phyloP scores from a whole-genome alignment of 2,329 filamentous ascomycete species.

The Alternaria tenuissima region DNA sequence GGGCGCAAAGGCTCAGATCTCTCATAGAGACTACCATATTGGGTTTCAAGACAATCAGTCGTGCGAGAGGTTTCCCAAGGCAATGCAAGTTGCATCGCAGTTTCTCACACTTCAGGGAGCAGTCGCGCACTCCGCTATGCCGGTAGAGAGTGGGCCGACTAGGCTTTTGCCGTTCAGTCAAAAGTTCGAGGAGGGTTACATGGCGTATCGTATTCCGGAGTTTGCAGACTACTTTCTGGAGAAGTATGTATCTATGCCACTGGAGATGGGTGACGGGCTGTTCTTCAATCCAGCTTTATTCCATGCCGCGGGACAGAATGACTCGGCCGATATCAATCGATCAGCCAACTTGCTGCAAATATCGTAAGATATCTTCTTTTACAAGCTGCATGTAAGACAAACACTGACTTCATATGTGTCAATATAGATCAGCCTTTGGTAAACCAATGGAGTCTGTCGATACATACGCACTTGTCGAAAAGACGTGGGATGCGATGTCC shows the following conservation, averaged over 20 bases:
- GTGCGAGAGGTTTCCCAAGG: conserved; percentile 58
- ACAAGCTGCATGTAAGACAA: not conserved
- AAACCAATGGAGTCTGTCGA: conserved; percentile 71
- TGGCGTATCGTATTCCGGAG: conserved; percentile 63
- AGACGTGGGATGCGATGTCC: conserved; percentile 55
- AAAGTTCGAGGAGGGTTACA: conserved; percentile 63
- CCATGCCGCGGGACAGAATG: conserved; percentile 69
- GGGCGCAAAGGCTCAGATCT: conserved; percentile 64
- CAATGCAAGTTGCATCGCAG: conserved; percentile 63
- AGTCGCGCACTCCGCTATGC: conserved; percentile 69
- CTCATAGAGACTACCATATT: conserved; percentile 70
- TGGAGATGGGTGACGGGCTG: conserved; percentile 66
- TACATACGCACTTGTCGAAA: conserved; percentile 57
- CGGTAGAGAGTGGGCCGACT: conserved; percentile 66
- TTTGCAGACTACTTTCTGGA: conserved; percentile 65
- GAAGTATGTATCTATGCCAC: conserved; percentile 61
- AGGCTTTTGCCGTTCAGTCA: conserved; percentile 69
- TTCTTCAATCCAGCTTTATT: conserved; percentile 72
- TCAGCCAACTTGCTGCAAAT: conserved; percentile 70
- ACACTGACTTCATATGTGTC: not conserved
- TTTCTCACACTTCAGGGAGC: conserved; percentile 70
- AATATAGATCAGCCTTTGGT: conserved; percentile 60
- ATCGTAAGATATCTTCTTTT: conserved; percentile 64
- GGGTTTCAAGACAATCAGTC: conserved; percentile 65
- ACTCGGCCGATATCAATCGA: conserved; percentile 58